phyloP scores from a whole-genome alignment of 352 stramenopile species.

The Paralagenidium karlingii region DNA sequence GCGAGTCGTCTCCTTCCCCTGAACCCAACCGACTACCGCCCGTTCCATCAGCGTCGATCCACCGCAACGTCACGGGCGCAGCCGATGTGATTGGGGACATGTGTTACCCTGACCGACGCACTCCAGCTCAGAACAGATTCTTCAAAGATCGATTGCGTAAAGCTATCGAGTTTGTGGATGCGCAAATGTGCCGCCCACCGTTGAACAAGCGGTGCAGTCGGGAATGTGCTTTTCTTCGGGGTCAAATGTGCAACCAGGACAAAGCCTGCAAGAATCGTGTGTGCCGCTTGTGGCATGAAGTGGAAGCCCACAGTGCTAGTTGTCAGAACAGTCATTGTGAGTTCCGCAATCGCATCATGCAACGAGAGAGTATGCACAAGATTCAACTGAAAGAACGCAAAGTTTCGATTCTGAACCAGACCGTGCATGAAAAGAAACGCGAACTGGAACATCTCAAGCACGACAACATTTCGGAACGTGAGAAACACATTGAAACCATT shows the following conservation, averaged over 20 bases:
- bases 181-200: conserved; percentile 39
- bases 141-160: conserved; percentile 57
- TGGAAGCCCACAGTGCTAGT: conserved; percentile 52
- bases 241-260: conserved; percentile 49
- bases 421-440: conserved; percentile 20
- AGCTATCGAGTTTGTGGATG: conserved; percentile 56
- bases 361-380: conserved; percentile 66
- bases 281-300: conserved; percentile 60
- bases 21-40: no score
- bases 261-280: conserved; percentile 53
- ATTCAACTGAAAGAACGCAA: conserved; percentile 48
- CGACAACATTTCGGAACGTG: conserved; percentile 11
- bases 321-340: conserved; percentile 52
- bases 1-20: no score
- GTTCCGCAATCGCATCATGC: conserved; percentile 56
- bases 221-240: conserved; percentile 47
- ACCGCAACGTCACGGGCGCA: no score
- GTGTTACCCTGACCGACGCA: conserved; percentile 45
- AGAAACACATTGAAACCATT: conserved; percentile 16
- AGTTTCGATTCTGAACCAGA: conserved; percentile 14
- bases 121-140: conserved; percentile 33
- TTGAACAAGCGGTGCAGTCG: conserved; percentile 24
- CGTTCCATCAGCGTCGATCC: no score
- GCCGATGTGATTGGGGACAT: conserved; percentile 53
- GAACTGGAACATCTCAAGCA: conserved; percentile 16